Percentiles rank a stretch among this genome's conserved stretches.
Evolutionary conservation across 176 grass and related monocot species (phyloP).

Genomic region (Zea mays): Zm-B73-REFERENCE-NAM-5.0 NC_050104.1:80949001-80949500

Average conservation of each 20-base stretch:
- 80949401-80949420: not conserved
- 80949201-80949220: not conserved
- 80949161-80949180: not conserved
- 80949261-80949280: not conserved
- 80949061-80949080: no score
- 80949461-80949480: constrained; percentile 32
- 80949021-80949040: no score
- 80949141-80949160: not conserved
- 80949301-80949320: constrained; percentile 38
- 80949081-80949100: no score
- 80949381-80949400: not conserved
- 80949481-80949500: not conserved
- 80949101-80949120: no score
- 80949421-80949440: constrained; percentile 20
- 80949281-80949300: not conserved
- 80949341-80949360: constrained; percentile 21
- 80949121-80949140: no score
- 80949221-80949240: not conserved
- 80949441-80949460: constrained; percentile 30
- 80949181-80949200: not conserved
- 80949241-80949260: not conserved
- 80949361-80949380: not conserved
- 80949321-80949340: constrained; percentile 27
- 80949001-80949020: no score
- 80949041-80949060: no score